Conservation (phyloP, 768 basidiomycete species). For the Trametes meyenii region DNA sequence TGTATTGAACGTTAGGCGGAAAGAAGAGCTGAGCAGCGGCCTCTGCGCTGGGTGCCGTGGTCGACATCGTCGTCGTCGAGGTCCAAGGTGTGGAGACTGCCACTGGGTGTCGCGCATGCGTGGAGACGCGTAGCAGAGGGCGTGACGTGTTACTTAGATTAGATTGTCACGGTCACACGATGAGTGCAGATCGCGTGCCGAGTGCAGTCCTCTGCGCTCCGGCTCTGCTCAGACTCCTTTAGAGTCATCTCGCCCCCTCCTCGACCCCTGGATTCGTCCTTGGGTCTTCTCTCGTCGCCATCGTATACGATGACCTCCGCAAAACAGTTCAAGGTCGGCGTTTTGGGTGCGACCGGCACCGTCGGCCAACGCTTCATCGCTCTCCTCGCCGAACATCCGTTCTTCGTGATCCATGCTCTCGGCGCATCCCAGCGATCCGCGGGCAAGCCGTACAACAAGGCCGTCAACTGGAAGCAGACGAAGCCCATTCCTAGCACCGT, state of each 20-base stretch:
- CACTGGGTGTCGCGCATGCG: background rate
- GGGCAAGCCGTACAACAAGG: constrained; percentile 75
- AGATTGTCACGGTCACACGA: constrained; percentile 18
- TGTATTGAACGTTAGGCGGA: constrained; percentile 65
- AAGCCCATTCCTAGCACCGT: constrained; percentile 71
- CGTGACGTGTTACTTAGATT: constrained; percentile 6
- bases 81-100: background rate
- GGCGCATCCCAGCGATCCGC: constrained; percentile 90
- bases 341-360: constrained; percentile 90
- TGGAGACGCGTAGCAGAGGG: background rate
- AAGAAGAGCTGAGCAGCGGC: constrained; percentile 63
- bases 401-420: constrained; percentile 83
- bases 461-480: constrained; percentile 87
- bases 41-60: constrained; percentile 44
- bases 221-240: constrained; percentile 9
- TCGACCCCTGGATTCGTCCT: constrained; percentile 5
- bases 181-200: constrained; percentile 16
- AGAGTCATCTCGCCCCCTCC: constrained; percentile 7
- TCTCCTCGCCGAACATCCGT: constrained; percentile 86
- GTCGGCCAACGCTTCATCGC: constrained; percentile 96
- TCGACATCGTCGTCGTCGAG: constrained; percentile 27
- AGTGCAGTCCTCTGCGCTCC: constrained; percentile 14
- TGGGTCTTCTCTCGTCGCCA: constrained; percentile 10
- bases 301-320: constrained; percentile 23
- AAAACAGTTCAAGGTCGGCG: constrained; percentile 57